These are phyloP conservation scores for Eimeria nieschulzi DNA, from an alignment of 169 alveolate species.

Conservation along the genomic window DNA sequence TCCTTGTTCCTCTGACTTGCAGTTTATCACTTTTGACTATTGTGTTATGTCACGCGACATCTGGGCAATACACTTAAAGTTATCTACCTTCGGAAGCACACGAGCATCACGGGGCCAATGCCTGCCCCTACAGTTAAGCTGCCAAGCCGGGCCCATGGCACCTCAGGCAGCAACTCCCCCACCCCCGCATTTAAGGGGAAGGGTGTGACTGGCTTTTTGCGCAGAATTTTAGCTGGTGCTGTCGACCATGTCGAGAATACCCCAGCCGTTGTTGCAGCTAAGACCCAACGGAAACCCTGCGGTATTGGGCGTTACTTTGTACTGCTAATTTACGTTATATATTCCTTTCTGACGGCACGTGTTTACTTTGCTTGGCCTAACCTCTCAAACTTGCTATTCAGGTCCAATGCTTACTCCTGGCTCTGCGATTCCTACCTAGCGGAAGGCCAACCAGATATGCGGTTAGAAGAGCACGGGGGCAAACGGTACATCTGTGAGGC, in stretches of 20 bases:
- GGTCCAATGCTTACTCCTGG: slow-evolving; percentile 61
- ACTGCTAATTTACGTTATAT: slow-evolving; percentile 57
- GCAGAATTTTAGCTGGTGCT: slow-evolving; percentile 21
- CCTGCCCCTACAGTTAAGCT: slow-evolving; percentile 56
- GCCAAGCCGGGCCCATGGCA: slow-evolving; percentile 58
- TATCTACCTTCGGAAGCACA: slow-evolving; percentile 35
- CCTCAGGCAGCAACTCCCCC: neutral
- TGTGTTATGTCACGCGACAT: slow-evolving; percentile 52
- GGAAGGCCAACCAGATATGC: slow-evolving; percentile 61
- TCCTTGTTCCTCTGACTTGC: neutral
- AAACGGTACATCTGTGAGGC: slow-evolving; percentile 74
- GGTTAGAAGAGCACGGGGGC: slow-evolving; percentile 63
- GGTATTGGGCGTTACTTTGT: slow-evolving; percentile 66
- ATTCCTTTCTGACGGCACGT: slow-evolving; percentile 73
- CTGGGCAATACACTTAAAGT: slow-evolving; percentile 8
- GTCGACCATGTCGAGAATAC: slow-evolving; percentile 64
- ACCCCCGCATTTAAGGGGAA: neutral
- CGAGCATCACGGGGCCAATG: slow-evolving; percentile 38
- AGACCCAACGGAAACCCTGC: slow-evolving; percentile 72
- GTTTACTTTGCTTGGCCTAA: slow-evolving; percentile 77
- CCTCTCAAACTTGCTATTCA: slow-evolving; percentile 73
- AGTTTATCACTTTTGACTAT: neutral
- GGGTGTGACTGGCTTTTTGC: neutral
- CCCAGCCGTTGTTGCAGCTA: slow-evolving; percentile 67
- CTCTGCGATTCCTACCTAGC: slow-evolving; percentile 49